Base-by-base conservation (phyloP, 495 filamentous ascomycete species). In the Penicillium alfredii region DNA sequence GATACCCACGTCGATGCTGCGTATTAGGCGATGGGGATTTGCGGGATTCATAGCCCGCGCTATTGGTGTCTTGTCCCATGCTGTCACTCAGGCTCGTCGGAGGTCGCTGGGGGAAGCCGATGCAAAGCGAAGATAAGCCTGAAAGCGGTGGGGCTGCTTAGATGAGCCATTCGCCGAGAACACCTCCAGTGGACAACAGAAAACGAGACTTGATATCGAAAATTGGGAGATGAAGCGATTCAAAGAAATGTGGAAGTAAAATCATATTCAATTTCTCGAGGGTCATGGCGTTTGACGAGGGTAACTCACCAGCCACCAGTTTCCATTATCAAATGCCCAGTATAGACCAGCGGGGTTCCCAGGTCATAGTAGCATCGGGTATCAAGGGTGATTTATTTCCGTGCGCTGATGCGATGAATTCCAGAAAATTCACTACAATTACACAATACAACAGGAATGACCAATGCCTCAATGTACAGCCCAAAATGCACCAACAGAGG, bases 1-100 rank as follows among this genome's bases (percentile, higher is more conserved):
- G 84, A 51, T 88, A 88, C 35, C 82, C 81, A 38, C 81, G 77
- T 46, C 82, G 80, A 61, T 86, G 81, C 50, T 78, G 77, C 35
- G 44, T 48, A 45, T 48, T 46, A 40, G 48, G 50, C 6, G 64
- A 61, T 13, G 55, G 45, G 16, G 65, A 61, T 33, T 59, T 61
- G 31, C 38, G 39, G 40, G 42, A 41, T 23, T 44, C 44, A 35
- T 40, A 26, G 20, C 31, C 37, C 33, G 37, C 35, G 29, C 50
- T 50, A 46, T 53, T 53, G 42, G 47, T 35, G 33, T 53, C 53
- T 37, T 45, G 49, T 38, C 45, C 50, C 53, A 56, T 56, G 38
- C 22, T 53, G 43, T n/a, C n/a, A n/a, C n/a, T n/a, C n/a, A n/a
- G n/a, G n/a, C n/a, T n/a, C n/a, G n/a, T n/a, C n/a, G n/a, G n/a